A percentile compares a stretch with the other conserved stretches of the same genome.
phyloP scores from a whole-genome alignment of 306 rosid species.

The Cyamopsis tetragonoloba region DNA sequence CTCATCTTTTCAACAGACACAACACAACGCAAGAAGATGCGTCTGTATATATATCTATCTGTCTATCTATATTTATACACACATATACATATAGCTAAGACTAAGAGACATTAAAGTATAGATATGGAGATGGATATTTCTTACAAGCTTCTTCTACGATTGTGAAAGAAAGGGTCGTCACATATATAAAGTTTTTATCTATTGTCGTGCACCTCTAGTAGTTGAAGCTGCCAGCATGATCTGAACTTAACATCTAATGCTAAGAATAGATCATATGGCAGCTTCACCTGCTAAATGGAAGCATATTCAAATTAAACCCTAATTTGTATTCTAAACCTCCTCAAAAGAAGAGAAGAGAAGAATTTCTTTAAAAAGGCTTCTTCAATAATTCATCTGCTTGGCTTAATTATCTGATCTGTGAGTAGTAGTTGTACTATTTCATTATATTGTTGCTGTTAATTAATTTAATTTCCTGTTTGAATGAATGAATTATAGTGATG shows the following conservation, averaged over 20 bases:
- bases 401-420: too few relatives aligned
- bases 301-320: slow-evolving; percentile 41
- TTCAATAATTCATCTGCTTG: neutral
- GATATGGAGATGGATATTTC: slow-evolving; percentile 14
- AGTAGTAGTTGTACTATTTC: slow-evolving; percentile 13
- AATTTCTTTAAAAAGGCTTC: slow-evolving; percentile 10
- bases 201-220: slow-evolving; percentile 45
- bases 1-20: slow-evolving; percentile 19
- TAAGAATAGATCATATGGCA: slow-evolving; percentile 67
- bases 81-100: neutral
- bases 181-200: neutral
- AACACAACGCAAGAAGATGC: neutral
- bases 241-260: slow-evolving; percentile 42
- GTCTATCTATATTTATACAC: neutral
- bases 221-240: slow-evolving; percentile 99
- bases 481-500: neutral
- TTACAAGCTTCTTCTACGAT: neutral
- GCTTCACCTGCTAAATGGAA: slow-evolving; percentile 69
- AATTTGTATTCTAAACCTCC: neutral
- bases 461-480: neutral
- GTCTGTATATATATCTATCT: neutral
- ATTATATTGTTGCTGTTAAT: neutral
- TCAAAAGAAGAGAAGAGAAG: too few relatives aligned
- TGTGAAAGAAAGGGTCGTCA: neutral
- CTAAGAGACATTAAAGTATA: neutral